Base-by-base conservation (phyloP, 2,329 filamentous ascomycete genomes). In the Aspergillus aculeatus region DNA sequence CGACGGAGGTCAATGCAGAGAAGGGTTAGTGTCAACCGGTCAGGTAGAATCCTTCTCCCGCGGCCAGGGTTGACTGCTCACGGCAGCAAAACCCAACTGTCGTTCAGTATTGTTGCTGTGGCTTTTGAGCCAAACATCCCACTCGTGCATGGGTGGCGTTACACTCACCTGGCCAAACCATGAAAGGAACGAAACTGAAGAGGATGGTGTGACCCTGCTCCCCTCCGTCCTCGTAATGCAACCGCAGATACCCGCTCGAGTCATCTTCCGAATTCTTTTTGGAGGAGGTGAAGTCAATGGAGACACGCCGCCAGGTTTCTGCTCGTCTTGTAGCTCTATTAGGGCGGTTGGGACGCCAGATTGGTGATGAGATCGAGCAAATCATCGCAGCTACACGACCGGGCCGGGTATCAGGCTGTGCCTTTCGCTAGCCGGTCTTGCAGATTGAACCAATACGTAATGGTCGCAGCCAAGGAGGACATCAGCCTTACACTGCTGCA, bases 1-100 rank as follows among this genome's bases (percentile, higher is more conserved):
- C 35, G 49, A 53, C 24, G 31, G 24, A 50, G 19, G 47, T 35
- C 50, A 53, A 69, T 71, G 66, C 69, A 72, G 69, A 59, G 69
- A 72, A 72, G 64, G 54, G 1, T 44, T 44, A 44, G 38, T 44
- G 14, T 9, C 16, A 44, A 19, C 38, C 2, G 6, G 9, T 14
- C 19, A 9, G 5, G 26, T 10, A 44, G 12, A 12, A 44, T 44
- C 16, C 16, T 44, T 44, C 38, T 12, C 38, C 16, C 14, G 38
- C 16, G 6, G 38, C 38, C 38, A 44, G 16, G 38, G 16, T 44
- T 9, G 38, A 44, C 12, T n/a, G 6, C 16, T 44, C 16, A 19
- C 16, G 38, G 16, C 38, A 19, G 38, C 23, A 14, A 5, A 44
- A 19, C 14, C 38, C 1, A 19, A 4, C 16, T 7, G 16, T 44